These are phyloP conservation scores for Diaporthe aspalathi DNA, from an alignment of 2,329 filamentous ascomycete genomes.

Conservation along the genomic window DNA sequence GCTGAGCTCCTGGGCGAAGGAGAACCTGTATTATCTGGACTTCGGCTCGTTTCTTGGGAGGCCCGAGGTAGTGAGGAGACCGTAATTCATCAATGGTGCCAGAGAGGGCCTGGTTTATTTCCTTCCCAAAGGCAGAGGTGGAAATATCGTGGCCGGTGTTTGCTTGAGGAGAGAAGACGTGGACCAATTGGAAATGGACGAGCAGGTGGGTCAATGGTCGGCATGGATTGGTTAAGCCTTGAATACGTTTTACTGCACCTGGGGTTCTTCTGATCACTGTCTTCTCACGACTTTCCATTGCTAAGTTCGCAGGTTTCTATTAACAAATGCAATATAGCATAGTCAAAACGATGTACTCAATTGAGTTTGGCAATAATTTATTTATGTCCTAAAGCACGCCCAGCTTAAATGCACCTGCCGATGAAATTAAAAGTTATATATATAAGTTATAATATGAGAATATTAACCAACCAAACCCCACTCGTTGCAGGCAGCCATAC, in stretches of 20 bases:
- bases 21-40: conserved; percentile 57
- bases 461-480: too few species aligned
- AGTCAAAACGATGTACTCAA: too few species aligned
- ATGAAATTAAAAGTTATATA: too few species aligned
- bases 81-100: conserved; percentile 52
- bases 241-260: background rate
- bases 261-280: too few species aligned
- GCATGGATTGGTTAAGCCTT: conserved; percentile 48
- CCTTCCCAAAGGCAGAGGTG: conserved; percentile 56
- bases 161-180: conserved; percentile 62
- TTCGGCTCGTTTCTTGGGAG: conserved; percentile 60
- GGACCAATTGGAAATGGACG: conserved; percentile 55
- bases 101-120: conserved; percentile 63
- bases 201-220: conserved; percentile 54
- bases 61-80: conserved; percentile 60
- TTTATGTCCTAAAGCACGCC: too few species aligned
- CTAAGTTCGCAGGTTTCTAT: too few species aligned
- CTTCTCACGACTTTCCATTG: too few species aligned
- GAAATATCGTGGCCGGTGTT: conserved; percentile 57
- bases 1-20: conserved; percentile 66
- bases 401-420: too few species aligned
- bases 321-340: too few species aligned
- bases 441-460: too few species aligned
- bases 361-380: too few species aligned
- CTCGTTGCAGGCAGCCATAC: too few species aligned